phyloP scores from a whole-genome alignment of 257 asterid genomes.

The Solanum pennellii region DNA sequence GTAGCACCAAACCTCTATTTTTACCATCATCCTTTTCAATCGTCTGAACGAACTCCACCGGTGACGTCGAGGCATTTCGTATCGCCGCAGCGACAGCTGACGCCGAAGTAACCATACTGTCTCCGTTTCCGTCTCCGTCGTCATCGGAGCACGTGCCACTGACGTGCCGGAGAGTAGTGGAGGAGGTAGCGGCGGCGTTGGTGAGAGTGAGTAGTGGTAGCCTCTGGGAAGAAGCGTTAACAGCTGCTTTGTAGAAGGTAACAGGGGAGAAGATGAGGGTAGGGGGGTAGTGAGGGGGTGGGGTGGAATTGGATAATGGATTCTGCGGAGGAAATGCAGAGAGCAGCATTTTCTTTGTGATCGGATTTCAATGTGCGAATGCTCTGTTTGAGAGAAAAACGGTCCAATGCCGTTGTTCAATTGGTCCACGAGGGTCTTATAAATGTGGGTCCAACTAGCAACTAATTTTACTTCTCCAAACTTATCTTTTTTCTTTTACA shows the following conservation, averaged over 20 bases:
- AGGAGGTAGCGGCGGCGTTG: slow-evolving; percentile 18
- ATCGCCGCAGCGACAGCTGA: slow-evolving; percentile 65
- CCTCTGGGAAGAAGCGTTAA: slow-evolving; percentile 29
- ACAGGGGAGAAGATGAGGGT: slow-evolving; percentile 12
- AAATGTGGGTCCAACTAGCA: neutral
- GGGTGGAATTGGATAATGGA: slow-evolving; percentile 12
- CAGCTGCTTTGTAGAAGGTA: slow-evolving; percentile 8
- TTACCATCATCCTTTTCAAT: slow-evolving; percentile 36
- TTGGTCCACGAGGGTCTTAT: neutral
- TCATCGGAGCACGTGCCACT: slow-evolving; percentile 26
- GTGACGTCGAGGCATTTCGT: slow-evolving; percentile 70
- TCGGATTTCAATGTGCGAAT: neutral
- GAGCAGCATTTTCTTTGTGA: slow-evolving; percentile 38
- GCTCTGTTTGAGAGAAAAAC: neutral
- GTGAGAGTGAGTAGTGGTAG: slow-evolving; percentile 14
- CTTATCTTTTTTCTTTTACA: neutral
- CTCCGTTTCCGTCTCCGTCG: slow-evolving; percentile 5
- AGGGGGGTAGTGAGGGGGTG: slow-evolving; percentile 13
- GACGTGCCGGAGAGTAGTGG: slow-evolving; percentile 40
- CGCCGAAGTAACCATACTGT: slow-evolving; percentile 59
- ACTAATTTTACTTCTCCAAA: neutral
- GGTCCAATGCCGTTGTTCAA: neutral
- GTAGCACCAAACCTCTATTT: slow-evolving; percentile 52
- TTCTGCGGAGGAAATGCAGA: slow-evolving; percentile 45
- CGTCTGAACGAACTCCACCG: slow-evolving; percentile 77